Base-by-base conservation (phyloP, 139 green algal species). In the Closterium sp. region DNA sequence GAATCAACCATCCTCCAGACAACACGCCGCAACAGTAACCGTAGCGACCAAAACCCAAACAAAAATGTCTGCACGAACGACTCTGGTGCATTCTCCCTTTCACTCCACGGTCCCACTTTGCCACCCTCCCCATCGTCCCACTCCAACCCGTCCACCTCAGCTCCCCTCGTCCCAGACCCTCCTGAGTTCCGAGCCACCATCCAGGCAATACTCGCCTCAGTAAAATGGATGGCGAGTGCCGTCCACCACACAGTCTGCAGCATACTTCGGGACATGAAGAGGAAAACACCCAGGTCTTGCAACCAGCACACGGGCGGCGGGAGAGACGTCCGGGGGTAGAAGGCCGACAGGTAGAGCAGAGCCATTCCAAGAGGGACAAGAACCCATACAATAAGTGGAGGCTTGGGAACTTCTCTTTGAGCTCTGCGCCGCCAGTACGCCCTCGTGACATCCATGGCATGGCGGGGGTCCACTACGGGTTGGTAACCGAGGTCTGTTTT, bases 11-110 rank as follows among this genome's bases (percentile, higher is more conserved):
- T 27, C 50, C 50, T 73, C 50, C 50, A 73, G 13, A 73, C 50
- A 1, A 73, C 62, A 42, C 90, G 31, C 62, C 86, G 90, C 50
- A 93, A 29, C 1, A 93, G 32, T 1, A 93, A 62, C 29, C 90
- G 90, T 13, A 93, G 90, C 34, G 90, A 93, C 85, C 85, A 93
- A 30, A 91, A 92, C 85, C 90, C 90, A n/a, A 93, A 91, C 86
- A 90, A 11, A 27, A 91, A 31, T 22, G 90, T 93, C 27, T 93
- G 90, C 34, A 89, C 21, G 22, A 62, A 42, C 90, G 86, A 93
- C 70, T 91, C 19, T 10, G 17, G 0, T 11, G 90, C 85, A 91
- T 93, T 93, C 70, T 93, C 31, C 30, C 45, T 70, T 70, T 93
- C 90, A 42, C 31, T 93, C 50, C 50, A 73, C 50, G 50, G 13